Conservation (phyloP, 805 yeast genomes). For the Kodamaea nitidulidarum region DNA sequence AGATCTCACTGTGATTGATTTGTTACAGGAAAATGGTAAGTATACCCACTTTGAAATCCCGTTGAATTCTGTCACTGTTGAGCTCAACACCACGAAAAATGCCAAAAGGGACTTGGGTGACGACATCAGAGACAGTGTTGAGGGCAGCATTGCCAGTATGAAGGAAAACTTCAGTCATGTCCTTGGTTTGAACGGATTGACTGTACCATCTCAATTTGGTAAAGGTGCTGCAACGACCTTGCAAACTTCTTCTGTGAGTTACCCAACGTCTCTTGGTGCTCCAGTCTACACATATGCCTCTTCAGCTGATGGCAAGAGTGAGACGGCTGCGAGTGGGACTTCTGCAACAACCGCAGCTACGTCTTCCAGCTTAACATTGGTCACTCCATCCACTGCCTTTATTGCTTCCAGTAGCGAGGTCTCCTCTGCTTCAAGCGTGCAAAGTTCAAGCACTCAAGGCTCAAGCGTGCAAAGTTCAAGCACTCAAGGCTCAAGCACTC, state of each 20-base stretch:
- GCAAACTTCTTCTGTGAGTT: neutral
- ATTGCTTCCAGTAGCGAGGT: no score
- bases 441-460: no score
- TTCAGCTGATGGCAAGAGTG: no score
- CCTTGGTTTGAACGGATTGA: neutral
- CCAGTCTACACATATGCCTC: neutral
- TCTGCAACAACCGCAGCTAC: no score
- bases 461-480: no score
- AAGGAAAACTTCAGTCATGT: neutral
- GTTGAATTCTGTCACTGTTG: slow-evolving; percentile 16
- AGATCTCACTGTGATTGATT: slow-evolving; percentile 26
- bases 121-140: neutral
- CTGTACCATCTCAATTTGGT: neutral
- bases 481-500: no score
- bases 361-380: neutral
- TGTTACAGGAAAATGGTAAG: slow-evolving; percentile 15
- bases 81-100: neutral
- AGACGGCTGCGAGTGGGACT: no score
- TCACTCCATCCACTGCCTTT: no score
- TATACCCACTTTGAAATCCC: slow-evolving; percentile 18
- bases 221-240: neutral
- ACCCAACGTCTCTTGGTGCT: neutral
- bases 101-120: no score
- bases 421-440: no score
- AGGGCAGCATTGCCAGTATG: neutral